These are phyloP conservation scores for Entoloma clypeatum DNA, from an alignment of 1,284 basidiomycete genomes.

Conservation along the genomic window DNA sequence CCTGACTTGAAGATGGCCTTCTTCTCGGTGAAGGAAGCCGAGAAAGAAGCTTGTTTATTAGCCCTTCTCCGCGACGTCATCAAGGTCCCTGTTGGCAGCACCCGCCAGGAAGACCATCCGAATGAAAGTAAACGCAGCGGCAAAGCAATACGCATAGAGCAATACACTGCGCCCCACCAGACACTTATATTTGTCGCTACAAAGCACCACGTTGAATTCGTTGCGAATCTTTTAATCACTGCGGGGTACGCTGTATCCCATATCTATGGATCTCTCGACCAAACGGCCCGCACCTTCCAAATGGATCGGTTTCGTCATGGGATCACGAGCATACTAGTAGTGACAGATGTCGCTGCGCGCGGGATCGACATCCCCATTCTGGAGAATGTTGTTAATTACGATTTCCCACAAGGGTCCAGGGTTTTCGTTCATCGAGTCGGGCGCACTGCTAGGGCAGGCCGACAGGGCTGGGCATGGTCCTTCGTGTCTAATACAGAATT, in stretches of 20 bases:
- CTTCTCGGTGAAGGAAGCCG: conserved; percentile 87
- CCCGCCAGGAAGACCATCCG: conserved; percentile 26
- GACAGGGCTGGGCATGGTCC: conserved; percentile 95
- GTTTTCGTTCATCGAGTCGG: conserved; percentile 98
- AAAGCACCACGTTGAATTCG: conserved; percentile 99
- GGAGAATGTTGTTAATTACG: conserved; percentile 96
- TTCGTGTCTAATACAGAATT: conserved; percentile 85
- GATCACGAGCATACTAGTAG: conserved; percentile 82
- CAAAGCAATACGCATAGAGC: conserved; percentile 50
- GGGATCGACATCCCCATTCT: conserved; percentile 95
- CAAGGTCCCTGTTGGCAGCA: conserved; percentile 62
- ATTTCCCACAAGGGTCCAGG: conserved; percentile 91
- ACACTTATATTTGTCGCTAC: conserved; percentile 96
- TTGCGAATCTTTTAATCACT: conserved; percentile 73
- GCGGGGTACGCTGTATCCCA: conserved; percentile 95
- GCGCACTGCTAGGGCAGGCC: conserved; percentile 91
- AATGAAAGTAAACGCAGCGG: conserved; percentile 42
- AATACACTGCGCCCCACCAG: conserved; percentile 74
- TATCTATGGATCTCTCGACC: conserved; percentile 96
- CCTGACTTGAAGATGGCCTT: conserved; percentile 92
- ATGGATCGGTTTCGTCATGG: conserved; percentile 91
- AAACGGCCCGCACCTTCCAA: conserved; percentile 86
- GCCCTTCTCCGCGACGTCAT: conserved; percentile 86
- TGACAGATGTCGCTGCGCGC: conserved; percentile 97
- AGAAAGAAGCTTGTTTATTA: conserved; percentile 93